phyloP scores from a whole-genome alignment of 2,329 filamentous ascomycete genomes.

The Coleophoma eucalyptorum region DNA sequence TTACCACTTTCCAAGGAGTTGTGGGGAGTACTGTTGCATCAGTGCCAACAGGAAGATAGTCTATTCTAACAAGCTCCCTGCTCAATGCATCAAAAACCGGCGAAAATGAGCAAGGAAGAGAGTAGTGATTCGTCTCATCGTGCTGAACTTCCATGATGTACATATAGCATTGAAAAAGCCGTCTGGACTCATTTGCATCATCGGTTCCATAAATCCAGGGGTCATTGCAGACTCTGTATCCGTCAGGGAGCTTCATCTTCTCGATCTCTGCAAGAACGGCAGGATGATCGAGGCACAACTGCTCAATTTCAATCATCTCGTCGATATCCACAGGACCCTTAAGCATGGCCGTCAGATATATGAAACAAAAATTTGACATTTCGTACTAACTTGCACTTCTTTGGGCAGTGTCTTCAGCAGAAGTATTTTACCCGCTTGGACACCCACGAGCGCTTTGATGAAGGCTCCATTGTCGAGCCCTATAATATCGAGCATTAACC shows the following conservation, averaged over 20 bases:
- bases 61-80: slow-evolving; percentile 14
- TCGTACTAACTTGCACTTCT: not conserved
- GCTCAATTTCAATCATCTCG: slow-evolving; percentile 16
- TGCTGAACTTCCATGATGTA: slow-evolving; percentile 12
- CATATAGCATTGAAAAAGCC: slow-evolving; percentile 14
- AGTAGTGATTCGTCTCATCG: slow-evolving; percentile 22
- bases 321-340: slow-evolving; percentile 20
- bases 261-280: slow-evolving; percentile 14
- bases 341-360: not conserved
- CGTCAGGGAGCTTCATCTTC: slow-evolving; percentile 13
- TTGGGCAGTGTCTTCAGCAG: not conserved
- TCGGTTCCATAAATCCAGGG: slow-evolving; percentile 22
- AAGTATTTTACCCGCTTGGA: not conserved
- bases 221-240: slow-evolving; percentile 16
- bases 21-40: not conserved
- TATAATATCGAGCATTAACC: not conserved
- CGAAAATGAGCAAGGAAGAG: slow-evolving; percentile 17
- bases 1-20: not conserved
- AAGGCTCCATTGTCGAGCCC: not conserved
- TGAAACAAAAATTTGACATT: too few relatives aligned
- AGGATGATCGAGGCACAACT: slow-evolving; percentile 15
- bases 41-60: slow-evolving; percentile 15
- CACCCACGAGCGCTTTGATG: not conserved
- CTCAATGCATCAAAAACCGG: slow-evolving; percentile 18
- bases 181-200: slow-evolving; percentile 8